Evolutionary conservation across 306 rosid species (phyloP), one percentile per base, ranked within the genome.

Genomic region (Bauhinia variegata): DNA sequence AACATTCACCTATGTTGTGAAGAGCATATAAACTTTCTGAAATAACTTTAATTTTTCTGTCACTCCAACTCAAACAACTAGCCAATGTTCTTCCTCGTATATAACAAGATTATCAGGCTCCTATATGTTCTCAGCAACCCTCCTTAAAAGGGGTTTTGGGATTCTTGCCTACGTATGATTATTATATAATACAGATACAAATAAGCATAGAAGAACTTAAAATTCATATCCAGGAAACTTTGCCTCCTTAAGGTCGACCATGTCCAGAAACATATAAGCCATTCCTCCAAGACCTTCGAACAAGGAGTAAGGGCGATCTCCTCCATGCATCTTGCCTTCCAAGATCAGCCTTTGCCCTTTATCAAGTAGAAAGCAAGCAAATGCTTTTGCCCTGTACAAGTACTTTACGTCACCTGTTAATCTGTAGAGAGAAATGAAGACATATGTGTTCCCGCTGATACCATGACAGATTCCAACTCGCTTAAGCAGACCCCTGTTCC

Each of bases 401-500:
- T 84, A 77, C 65, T 70, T 78, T 14, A 48, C 77, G 23, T 89
- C 84, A 43, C 86, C 85, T 0, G 96, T 92, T 44, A 89, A 77
- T 46, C 87, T 74, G 73, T 85, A 87, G 23, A 92, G 90, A 7
- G 95, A 81, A 61, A 92, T 92, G 79, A 89, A 92, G 70, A 92
- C 86, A 30, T 84, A 85, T 46, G 95, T 69, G 72, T 92, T 92
- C 61, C 97, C 91, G 37, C 96, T 85, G 65, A 88, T 65, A 60
- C 97, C 97, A 42, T 91, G 97, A 28, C 96, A 91, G 11, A 91
- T 62, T 39, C 97, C 96, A 28, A 88, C 89, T 76, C 89, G 84
- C 82, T 82, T 91, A 28, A 91, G 95, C 54, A 91, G 68, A 75
- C 96, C 97, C 58, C 86, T 78, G 10, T 69, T 77, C 96, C 96